These are phyloP conservation scores for Apophysomyces trapeziformis DNA, from an alignment of 371 early-diverging fungal species.

Conservation along the genomic window DNA sequence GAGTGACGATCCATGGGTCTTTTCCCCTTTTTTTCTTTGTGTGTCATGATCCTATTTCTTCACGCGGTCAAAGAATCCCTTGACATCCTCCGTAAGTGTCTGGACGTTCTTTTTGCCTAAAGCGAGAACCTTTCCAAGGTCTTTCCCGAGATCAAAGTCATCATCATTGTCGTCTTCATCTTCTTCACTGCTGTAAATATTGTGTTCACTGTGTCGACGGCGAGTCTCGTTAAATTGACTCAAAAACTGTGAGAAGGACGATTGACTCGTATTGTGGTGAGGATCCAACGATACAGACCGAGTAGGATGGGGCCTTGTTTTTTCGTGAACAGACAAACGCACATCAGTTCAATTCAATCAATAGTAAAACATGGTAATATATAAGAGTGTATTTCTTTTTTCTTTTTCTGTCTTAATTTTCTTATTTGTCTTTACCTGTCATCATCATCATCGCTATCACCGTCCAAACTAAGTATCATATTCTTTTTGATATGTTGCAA, in stretches of 20 bases:
- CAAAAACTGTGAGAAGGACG: not conserved
- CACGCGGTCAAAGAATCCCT: slow-evolving; percentile 5
- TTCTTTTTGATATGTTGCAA: slow-evolving; percentile 51
- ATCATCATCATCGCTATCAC: slow-evolving; percentile 33
- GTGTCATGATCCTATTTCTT: not conserved
- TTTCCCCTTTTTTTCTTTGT: no score
- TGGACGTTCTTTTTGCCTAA: slow-evolving; percentile 8
- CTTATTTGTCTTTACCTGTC: slow-evolving; percentile 17
- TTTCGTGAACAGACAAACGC: not conserved
- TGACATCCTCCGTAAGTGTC: not conserved
- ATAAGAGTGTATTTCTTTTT: no score
- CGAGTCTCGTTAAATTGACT: not conserved
- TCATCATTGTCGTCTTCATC: not conserved
- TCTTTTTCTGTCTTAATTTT: no score
- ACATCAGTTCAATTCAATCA: not conserved
- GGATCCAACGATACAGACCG: not conserved
- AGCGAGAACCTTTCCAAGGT: not conserved
- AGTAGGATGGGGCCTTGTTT: not conserved
- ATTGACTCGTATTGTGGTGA: not conserved
- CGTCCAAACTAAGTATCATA: slow-evolving; percentile 47
- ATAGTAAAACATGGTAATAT: not conserved
- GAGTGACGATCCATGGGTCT: no score
- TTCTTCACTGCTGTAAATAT: not conserved
- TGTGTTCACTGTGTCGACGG: slow-evolving; percentile 2
- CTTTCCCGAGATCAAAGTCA: slow-evolving; percentile 2